Conservation (phyloP, 1,139 yeast genomes). For the Saccharomyces pastorianus region DNA sequence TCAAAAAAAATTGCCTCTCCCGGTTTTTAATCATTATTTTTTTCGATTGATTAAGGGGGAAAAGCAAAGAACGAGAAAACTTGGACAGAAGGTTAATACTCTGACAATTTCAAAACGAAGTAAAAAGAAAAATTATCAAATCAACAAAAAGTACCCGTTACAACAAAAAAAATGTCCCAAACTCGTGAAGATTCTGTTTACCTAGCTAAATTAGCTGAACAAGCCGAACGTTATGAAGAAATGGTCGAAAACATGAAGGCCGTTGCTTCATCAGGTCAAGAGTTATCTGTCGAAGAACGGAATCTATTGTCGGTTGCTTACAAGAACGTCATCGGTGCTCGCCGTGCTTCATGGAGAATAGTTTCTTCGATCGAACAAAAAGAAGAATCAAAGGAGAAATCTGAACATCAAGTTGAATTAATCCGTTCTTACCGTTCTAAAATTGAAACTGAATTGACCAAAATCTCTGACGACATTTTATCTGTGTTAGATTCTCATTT, state of each 20-base stretch:
- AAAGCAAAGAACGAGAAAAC: not conserved
- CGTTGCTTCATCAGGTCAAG: constrained; percentile 93
- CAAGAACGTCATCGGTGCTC: constrained; percentile 97
- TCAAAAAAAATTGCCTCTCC: not conserved
- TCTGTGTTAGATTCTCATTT: constrained; percentile 80
- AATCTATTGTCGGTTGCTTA: constrained; percentile 94
- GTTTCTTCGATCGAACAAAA: constrained; percentile 96
- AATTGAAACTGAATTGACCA: constrained; percentile 86
- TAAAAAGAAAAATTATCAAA: not conserved
- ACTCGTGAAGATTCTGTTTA: constrained; percentile 98
- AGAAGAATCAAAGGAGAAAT: constrained; percentile 93
- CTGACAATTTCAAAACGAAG: not conserved
- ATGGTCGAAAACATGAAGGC: constrained; percentile 98
- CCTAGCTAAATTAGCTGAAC: constrained; percentile 97
- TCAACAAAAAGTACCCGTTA: not conserved
- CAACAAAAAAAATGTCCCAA: constrained; percentile 17
- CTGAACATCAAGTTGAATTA: constrained; percentile 62
- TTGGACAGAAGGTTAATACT: not conserved
- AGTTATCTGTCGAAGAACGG: constrained; percentile 94
- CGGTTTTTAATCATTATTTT: not conserved
- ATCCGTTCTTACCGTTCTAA: constrained; percentile 91
- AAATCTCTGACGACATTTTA: constrained; percentile 89
- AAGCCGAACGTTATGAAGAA: constrained; percentile 99
- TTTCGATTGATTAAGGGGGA: not conserved
- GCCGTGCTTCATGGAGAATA: constrained; percentile 99